Evolutionary conservation across 345 rosid species (phyloP).

Genomic region (Citrus trifoliata): DNA sequence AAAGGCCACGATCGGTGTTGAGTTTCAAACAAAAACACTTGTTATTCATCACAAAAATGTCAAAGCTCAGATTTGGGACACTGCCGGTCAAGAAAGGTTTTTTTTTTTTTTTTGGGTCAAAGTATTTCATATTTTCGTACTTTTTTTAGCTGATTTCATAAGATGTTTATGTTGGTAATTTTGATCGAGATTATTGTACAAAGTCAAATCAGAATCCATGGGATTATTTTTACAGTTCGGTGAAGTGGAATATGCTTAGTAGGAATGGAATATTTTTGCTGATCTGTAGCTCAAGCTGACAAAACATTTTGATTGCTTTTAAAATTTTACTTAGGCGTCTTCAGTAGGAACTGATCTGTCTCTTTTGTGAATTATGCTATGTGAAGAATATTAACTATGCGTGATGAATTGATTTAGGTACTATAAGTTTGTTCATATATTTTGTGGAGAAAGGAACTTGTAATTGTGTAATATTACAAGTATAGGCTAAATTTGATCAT

Average conservation of each 20-base stretch:
- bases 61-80: conserved; percentile 83
- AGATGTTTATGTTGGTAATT: neutral
- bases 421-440: neutral
- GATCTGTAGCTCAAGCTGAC: neutral
- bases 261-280: neutral
- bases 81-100: conserved; percentile 79
- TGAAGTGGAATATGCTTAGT: neutral
- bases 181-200: neutral
- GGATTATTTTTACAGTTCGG: neutral
- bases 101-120: neutral
- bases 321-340: neutral
- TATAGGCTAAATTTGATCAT: neutral
- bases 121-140: neutral
- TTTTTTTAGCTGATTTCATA: neutral
- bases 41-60: conserved; percentile 50
- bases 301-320: neutral
- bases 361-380: neutral
- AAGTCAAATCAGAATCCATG: neutral
- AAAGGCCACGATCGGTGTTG: conserved; percentile 72
- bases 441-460: neutral
- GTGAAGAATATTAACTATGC: neutral
- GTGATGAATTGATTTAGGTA: neutral
- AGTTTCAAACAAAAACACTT: conserved; percentile 61
- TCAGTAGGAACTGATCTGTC: neutral
- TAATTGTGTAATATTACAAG: neutral